Base-by-base conservation (phyloP, 2,329 filamentous ascomycete genomes). In the Cordyceps militaris region DNA sequence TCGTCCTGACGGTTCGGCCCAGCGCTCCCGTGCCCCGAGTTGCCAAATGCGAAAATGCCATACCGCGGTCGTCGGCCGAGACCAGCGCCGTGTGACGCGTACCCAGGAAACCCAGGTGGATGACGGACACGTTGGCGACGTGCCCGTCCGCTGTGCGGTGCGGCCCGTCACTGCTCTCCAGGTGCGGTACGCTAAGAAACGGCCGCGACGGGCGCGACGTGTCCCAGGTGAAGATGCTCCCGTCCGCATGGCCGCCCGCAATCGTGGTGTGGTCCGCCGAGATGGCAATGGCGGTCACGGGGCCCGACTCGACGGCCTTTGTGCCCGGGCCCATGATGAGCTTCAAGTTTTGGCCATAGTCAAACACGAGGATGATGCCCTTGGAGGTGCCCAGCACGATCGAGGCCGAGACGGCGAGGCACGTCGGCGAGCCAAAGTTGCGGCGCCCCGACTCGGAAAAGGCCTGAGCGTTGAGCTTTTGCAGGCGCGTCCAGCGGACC, bases 1-100 rank as follows among this genome's bases (percentile, higher is more conserved):
- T 93, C 0, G 91, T 96, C 73, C 91, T 96, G 48, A 99, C 88
- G 0, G 85, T 87, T 58, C 94, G 83, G 6, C 88, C 91, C 23
- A 99, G 80, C 24, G 91, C 82, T 3, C 94, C 94, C 38, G 95
- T 87, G 1, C 94, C 95, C 65, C 95, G 82, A 10, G 91, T 96
- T 10, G 94, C 95, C 10, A 99, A 81, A 72, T 99, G 95, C 3
- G 94, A 97, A 70, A 99, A 99, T 0, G 94, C 93, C 95, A 99
- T 99, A 21, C 95, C 94, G 50, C 84, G 84, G 66, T 96, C 89
- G 71, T 99, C 92, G 2, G 94, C 94, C 4, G 94, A 99, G 11
- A 97, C 92, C 5, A 99, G 78, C 3, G 95, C 94, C 14, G 94
- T 99, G 66, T 94, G 92, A 59, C 95, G 82, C 3, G 90, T 97